Evolutionary conservation across 345 rosid species (phyloP).

Genomic region (Citrus reticulata): DNA sequence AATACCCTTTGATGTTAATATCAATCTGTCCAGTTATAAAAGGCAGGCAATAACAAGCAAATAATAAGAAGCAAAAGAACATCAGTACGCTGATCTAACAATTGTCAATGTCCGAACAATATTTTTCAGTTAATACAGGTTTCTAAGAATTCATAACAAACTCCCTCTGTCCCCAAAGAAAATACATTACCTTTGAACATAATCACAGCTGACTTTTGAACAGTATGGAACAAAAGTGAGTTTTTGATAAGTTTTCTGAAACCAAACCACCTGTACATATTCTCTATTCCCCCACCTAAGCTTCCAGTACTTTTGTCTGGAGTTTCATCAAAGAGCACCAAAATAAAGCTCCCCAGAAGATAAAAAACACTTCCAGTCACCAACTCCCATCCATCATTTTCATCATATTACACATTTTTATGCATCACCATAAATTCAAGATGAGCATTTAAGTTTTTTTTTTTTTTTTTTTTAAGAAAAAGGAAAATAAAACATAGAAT

Average conservation of each 20-base stretch:
- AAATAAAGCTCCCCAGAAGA: conserved; percentile 54
- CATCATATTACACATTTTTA: conserved; percentile 41
- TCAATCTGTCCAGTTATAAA: too few relatives aligned
- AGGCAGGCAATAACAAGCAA: neutral
- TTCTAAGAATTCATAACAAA: neutral
- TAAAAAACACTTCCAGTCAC: conserved; percentile 22
- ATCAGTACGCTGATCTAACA: neutral
- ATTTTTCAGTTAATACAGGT: conserved; percentile 3
- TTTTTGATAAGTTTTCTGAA: neutral
- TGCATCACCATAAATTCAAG: conserved; percentile 20
- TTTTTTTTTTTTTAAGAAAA: neutral
- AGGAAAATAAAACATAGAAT: conserved; percentile 14
- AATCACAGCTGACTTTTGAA: conserved; percentile 2
- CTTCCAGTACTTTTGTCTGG: conserved; percentile 12
- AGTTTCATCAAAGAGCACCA: conserved; percentile 52
- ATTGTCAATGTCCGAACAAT: neutral
- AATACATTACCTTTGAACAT: neutral
- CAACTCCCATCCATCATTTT: conserved; percentile 41
- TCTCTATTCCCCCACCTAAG: conserved; percentile 10
- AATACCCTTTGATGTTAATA: neutral
- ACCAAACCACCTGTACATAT: conserved; percentile 30
- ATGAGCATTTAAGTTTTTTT: conserved; percentile 8
- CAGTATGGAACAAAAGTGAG: neutral
- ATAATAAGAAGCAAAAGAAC: neutral
- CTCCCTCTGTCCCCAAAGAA: neutral